Evolutionary conservation across 257 asterid species (phyloP), one percentile per base, ranked within the genome.

Genomic region (Cruciata laevipes): DNA sequence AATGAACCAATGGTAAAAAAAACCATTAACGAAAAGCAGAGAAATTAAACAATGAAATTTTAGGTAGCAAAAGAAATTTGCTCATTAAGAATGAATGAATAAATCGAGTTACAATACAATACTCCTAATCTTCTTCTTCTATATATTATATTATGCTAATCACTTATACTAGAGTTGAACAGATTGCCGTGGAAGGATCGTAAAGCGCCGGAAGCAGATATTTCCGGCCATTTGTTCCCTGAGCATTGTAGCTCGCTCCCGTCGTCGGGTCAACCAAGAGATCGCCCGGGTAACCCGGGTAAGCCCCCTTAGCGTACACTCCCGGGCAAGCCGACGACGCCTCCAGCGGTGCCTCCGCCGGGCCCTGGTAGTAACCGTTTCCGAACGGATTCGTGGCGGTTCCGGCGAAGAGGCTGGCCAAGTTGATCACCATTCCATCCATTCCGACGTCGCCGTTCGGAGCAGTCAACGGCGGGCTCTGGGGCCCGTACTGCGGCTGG

Each of bases 221-320:
- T 64, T 55, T 78, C 69, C 82, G 67, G 11, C 75, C 79, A 0
- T 51, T 78, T 40, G 55, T 69, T 42, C 83, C 79, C 52, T 25
- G 32, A 21, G 79, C 83, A 74, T 74, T 78, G 7, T 71, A 74
- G 68, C 79, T 78, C 12, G 77, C 77, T 27, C 79, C 77, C 0
- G 58, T 63, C 6, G 65, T 27, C 52, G 32, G 63, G 32, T 74
- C 74, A 30, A 55, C 32, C 67, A 69, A 31, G 21, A 69, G 25
- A 5, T 73, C 73, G 0, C 77, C 75, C n/a, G 76, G 71, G 16
- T 61, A 72, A 20, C 76, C 71, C 0, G 76, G 71, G n/a, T 65
- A 72, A 0, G 71, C 76, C 18, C 76, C 76, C 62, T 72, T 72
- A n/a, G 71, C 76, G 24, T 65, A 72, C 23, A 72, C 32, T 24